Conservation (phyloP, 2,329 filamentous ascomycete genomes). For the Sporothrix luriei region DNA sequence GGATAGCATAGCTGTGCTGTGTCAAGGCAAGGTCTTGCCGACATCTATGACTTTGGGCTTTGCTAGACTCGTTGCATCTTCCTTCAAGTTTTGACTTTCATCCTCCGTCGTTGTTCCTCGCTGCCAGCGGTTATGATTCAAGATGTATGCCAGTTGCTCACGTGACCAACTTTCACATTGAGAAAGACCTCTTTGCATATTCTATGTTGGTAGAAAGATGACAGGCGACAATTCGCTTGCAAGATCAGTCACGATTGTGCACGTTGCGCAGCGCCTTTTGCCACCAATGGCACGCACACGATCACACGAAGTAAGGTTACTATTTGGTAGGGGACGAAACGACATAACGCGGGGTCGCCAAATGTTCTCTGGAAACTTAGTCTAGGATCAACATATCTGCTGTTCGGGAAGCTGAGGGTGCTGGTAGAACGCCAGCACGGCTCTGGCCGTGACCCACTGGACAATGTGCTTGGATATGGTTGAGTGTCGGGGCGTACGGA, state of each 20-base stretch:
- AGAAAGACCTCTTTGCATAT: background rate
- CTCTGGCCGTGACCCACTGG: slow-evolving; percentile 19
- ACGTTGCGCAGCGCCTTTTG: too few species aligned
- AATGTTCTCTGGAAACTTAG: too few species aligned
- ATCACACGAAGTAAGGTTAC: background rate
- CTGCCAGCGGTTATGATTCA: background rate
- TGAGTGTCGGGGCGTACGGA: too few species aligned
- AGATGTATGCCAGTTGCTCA: background rate
- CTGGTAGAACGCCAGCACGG: slow-evolving; percentile 7
- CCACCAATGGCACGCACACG: background rate
- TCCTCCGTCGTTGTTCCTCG: background rate
- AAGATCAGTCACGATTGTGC: too few species aligned
- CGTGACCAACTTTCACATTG: slow-evolving; percentile 1
- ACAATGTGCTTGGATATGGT: background rate
- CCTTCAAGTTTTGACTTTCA: too few species aligned
- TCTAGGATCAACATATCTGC: background rate
- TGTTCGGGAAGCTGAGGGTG: background rate
- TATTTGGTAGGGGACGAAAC: background rate
- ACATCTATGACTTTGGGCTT: background rate
- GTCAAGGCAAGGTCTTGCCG: too few species aligned
- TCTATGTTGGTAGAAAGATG: too few species aligned
- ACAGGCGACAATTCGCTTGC: too few species aligned
- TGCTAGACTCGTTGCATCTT: background rate
- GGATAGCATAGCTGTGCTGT: too few species aligned
- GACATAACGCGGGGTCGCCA: too few species aligned